Conservation (phyloP, 2,329 filamentous ascomycete species). For the Plectosphaerella plurivora region DNA sequence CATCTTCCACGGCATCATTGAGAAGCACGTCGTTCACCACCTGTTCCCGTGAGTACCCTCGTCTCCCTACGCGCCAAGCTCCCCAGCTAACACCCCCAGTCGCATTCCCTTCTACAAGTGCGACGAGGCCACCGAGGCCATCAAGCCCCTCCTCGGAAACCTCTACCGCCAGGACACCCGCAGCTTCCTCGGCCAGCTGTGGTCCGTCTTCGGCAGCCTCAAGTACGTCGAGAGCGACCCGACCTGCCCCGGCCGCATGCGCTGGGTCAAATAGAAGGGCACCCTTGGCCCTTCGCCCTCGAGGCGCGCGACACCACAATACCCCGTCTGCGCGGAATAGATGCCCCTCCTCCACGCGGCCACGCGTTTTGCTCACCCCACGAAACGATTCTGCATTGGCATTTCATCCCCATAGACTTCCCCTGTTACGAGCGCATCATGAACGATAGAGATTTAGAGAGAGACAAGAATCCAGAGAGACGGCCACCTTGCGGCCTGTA, state of each 20-base stretch:
- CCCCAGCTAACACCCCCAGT: slow-evolving; percentile 13
- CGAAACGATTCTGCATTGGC: no score
- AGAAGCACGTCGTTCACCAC: slow-evolving; percentile 59
- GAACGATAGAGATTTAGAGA: no score
- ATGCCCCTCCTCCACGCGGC: no score
- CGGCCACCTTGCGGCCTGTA: no score
- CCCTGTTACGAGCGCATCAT: no score
- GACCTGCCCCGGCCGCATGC: slow-evolving; percentile 26
- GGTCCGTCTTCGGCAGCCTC: slow-evolving; percentile 40
- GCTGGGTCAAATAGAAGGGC: slow-evolving; percentile 21
- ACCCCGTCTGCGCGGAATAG: no score
- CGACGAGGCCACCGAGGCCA: slow-evolving; percentile 52
- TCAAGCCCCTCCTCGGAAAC: slow-evolving; percentile 50
- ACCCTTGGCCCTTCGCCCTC: no score
- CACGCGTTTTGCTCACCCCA: no score
- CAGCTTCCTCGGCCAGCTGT: slow-evolving; percentile 39
- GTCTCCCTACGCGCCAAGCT: neutral
- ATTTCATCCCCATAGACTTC: no score
- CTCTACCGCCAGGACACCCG: slow-evolving; percentile 43
- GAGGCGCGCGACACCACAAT: no score
- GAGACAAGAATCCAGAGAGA: no score
- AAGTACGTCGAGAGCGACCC: slow-evolving; percentile 41
- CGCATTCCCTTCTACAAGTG: slow-evolving; percentile 58
- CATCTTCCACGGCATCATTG: slow-evolving; percentile 58
- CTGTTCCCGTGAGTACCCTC: slow-evolving; percentile 43